Evolutionary conservation across 495 filamentous ascomycete genomes (phyloP).

Genomic region (Aspergillus bridgeri): DNA sequence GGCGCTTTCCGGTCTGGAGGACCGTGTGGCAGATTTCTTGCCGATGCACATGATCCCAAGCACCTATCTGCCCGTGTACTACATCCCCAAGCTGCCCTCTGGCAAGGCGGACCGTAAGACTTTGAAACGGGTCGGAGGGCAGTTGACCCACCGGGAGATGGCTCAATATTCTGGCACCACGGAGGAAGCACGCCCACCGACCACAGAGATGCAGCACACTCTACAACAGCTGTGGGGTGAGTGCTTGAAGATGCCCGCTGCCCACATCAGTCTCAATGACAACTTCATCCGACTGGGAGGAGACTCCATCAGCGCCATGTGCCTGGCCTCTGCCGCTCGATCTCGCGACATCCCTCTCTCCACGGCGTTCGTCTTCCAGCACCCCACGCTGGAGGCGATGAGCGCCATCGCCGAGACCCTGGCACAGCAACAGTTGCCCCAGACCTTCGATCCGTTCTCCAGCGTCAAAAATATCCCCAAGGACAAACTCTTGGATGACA

Average conservation of each 20-base stretch:
- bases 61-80: conserved; percentile 2
- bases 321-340: conserved; percentile 38
- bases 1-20: conserved; percentile 5
- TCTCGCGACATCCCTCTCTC: conserved; percentile 21
- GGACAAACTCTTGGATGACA: conserved; percentile 15
- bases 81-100: conserved; percentile 6
- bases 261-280: conserved; percentile 17
- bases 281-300: conserved; percentile 53
- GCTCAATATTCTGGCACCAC: conserved; percentile 10
- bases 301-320: conserved; percentile 58
- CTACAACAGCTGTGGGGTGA: conserved; percentile 21
- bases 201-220: conserved; percentile 4
- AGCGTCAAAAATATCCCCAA: conserved; percentile 26
- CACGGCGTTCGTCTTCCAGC: conserved; percentile 32
- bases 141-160: conserved; percentile 12
- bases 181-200: conserved; percentile 6
- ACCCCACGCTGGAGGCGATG: conserved; percentile 22
- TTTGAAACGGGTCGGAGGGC: conserved; percentile 7
- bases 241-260: conserved; percentile 17
- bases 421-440: conserved; percentile 6
- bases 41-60: conserved; percentile 13
- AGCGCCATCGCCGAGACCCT: conserved; percentile 16
- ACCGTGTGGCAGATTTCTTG: conserved; percentile 6
- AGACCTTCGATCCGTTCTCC: conserved; percentile 17
- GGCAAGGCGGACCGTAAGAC: conserved; percentile 14